A percentile compares a stretch with the other conserved stretches of the same genome.
Conservation (phyloP, 192 early-diverging fungal species). For the Haplosporangium gracile region DNA sequence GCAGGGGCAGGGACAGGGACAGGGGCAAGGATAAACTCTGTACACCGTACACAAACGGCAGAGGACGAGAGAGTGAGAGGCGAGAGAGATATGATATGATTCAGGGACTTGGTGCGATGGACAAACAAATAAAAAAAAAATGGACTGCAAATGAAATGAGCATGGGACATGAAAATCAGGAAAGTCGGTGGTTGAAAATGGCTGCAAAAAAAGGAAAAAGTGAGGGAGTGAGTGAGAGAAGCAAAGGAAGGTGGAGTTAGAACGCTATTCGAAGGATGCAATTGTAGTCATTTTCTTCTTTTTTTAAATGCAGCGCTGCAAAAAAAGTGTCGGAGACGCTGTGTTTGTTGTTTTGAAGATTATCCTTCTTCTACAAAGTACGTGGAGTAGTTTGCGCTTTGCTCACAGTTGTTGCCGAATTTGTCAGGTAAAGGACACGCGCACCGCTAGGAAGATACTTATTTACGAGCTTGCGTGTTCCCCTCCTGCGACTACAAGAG, state of each 20-base stretch:
- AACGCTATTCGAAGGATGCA: neutral
- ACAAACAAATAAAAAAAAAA: neutral
- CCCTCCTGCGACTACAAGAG: no score
- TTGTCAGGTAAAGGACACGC: no score
- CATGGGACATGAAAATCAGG: neutral
- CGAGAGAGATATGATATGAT: neutral
- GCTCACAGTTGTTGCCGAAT: no score
- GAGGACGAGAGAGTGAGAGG: neutral
- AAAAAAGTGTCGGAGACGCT: neutral
- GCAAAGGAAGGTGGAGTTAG: neutral
- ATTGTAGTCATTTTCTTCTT: neutral
- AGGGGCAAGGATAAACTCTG: neutral
- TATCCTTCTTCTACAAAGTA: no score
- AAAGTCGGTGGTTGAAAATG: constrained; percentile 9
- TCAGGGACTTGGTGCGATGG: neutral
- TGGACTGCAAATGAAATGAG: neutral
- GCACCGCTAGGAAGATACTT: no score
- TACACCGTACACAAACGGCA: neutral
- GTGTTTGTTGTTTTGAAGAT: neutral
- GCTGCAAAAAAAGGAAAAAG: neutral
- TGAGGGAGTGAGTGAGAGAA: neutral
- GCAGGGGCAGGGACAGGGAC: neutral
- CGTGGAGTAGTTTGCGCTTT: no score
- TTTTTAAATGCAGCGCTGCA: neutral
- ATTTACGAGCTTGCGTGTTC: no score